These are phyloP conservation scores for Nigrograna mackinnonii DNA, from an alignment of 2,329 filamentous ascomycete species.

Conservation along the genomic window DNA sequence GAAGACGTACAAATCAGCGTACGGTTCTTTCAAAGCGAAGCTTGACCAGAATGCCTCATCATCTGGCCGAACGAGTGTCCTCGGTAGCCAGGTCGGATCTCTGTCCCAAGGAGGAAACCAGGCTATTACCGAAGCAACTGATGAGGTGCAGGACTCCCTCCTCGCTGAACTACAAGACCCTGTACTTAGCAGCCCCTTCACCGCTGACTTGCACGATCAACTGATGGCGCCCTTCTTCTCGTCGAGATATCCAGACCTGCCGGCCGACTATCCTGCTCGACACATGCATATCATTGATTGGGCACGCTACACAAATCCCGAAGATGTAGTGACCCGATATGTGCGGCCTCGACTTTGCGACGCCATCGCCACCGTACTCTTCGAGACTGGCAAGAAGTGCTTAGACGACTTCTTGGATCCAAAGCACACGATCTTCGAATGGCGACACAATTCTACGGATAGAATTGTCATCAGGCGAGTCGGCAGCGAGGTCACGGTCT, in stretches of 20 bases:
- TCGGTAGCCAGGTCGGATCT: too few relatives aligned
- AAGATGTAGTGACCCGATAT: slow-evolving; percentile 1
- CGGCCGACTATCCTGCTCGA: not conserved
- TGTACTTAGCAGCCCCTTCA: not conserved
- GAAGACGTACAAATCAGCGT: too few relatives aligned
- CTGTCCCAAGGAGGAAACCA: too few relatives aligned
- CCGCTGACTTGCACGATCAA: not conserved
- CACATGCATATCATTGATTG: slow-evolving; percentile 15
- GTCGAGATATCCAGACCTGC: not conserved
- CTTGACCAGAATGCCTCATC: too few relatives aligned
- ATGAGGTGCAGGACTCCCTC: too few relatives aligned
- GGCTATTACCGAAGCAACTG: too few relatives aligned
- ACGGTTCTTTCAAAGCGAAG: too few relatives aligned
- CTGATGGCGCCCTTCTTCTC: not conserved
- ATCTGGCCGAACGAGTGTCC: too few relatives aligned
- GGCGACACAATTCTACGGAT: slow-evolving; percentile 8
- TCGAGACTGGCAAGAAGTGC: slow-evolving; percentile 12
- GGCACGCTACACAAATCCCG: slow-evolving; percentile 2
- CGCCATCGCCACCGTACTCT: slow-evolving; percentile 17
- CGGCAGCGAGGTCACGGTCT: slow-evolving; percentile 12
- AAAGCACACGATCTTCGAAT: slow-evolving; percentile 12
- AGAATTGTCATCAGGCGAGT: slow-evolving; percentile 10
- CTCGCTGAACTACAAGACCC: not conserved
- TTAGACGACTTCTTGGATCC: slow-evolving; percentile 16
- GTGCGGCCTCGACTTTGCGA: slow-evolving; percentile 16